Percentiles rank a stretch among this genome's conserved stretches.
These are phyloP conservation scores for Haematococcus sp. DNA, from an alignment of 139 green algal genomes.

Conservation along the genomic window DNA sequence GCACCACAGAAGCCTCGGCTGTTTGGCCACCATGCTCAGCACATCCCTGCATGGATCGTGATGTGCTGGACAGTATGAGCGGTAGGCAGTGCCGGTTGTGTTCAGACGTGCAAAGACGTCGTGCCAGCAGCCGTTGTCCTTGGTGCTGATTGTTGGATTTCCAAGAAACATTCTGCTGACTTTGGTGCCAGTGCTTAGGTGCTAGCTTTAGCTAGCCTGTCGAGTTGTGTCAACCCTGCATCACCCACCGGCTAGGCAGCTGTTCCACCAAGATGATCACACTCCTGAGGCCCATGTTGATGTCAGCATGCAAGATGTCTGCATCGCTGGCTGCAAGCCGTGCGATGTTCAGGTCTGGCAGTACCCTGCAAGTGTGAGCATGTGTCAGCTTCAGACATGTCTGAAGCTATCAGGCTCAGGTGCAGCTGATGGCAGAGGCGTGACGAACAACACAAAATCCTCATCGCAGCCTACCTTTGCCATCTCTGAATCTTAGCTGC, in stretches of 20 bases:
- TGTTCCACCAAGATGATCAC: constrained; percentile 7
- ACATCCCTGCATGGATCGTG: too few species aligned
- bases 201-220: too few species aligned
- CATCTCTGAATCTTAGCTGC: too few species aligned
- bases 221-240: not conserved
- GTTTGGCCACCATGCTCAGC: constrained; percentile 18
- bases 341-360: constrained; percentile 16
- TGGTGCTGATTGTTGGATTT: too few species aligned
- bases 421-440: constrained; percentile 6
- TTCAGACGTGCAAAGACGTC: too few species aligned
- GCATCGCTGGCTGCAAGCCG: constrained; percentile 11
- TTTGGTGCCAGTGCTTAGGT: too few species aligned
- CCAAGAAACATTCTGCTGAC: too few species aligned
- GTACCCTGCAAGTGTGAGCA: constrained; percentile 6
- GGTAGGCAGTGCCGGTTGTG: too few species aligned
- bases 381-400: not conserved
- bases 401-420: not conserved
- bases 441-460: too few species aligned
- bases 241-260: constrained; percentile 14
- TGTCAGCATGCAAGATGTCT: constrained; percentile 14
- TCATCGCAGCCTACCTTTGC: not conserved
- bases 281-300: not conserved
- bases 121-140: too few species aligned
- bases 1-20: constrained; percentile 22
- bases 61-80: too few species aligned